Conservation (phyloP, 768 basidiomycete species). For the Boletellus ananiceps region DNA sequence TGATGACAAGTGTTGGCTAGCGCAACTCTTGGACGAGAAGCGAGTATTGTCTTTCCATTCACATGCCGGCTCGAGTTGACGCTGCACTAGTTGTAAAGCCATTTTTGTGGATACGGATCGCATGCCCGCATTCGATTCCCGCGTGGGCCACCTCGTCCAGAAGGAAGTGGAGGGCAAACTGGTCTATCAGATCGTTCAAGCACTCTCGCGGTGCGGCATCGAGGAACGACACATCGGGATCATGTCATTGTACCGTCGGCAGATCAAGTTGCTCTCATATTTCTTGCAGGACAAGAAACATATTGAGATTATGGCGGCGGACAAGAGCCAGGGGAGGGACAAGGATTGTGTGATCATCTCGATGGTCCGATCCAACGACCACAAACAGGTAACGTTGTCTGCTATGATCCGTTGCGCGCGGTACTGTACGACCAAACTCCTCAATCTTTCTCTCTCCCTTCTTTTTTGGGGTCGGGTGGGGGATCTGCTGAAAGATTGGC, state of each 20-base stretch:
- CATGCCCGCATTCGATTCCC: conserved; percentile 74
- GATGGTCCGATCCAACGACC: conserved; percentile 84
- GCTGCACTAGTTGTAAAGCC: conserved; percentile 61
- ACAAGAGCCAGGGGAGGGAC: conserved; percentile 91
- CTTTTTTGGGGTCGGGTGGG: conserved; percentile 55
- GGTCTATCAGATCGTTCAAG: conserved; percentile 62
- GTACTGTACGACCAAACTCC: not conserved
- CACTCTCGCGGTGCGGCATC: conserved; percentile 63
- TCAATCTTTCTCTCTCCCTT: too few relatives aligned
- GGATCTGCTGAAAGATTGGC: conserved; percentile 92
- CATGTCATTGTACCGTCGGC: conserved; percentile 91
- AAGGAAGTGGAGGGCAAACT: conserved; percentile 77
- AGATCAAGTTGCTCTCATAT: conserved; percentile 82
- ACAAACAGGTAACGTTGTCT: conserved; percentile 47
- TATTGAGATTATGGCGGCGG: conserved; percentile 87
- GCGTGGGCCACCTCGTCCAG: conserved; percentile 84
- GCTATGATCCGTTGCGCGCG: not conserved
- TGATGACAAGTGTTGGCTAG: conserved; percentile 63
- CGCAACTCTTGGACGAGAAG: conserved; percentile 59
- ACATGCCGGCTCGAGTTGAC: not conserved
- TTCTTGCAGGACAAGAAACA: conserved; percentile 50
- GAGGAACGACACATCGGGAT: conserved; percentile 71
- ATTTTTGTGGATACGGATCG: conserved; percentile 93
- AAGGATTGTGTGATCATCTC: conserved; percentile 94
- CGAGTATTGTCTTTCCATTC: conserved; percentile 27